Evolutionary conservation across 352 stramenopile species (phyloP), one percentile per base, ranked within the genome.

Genomic region (Phytophthora pseudosyringae): DNA sequence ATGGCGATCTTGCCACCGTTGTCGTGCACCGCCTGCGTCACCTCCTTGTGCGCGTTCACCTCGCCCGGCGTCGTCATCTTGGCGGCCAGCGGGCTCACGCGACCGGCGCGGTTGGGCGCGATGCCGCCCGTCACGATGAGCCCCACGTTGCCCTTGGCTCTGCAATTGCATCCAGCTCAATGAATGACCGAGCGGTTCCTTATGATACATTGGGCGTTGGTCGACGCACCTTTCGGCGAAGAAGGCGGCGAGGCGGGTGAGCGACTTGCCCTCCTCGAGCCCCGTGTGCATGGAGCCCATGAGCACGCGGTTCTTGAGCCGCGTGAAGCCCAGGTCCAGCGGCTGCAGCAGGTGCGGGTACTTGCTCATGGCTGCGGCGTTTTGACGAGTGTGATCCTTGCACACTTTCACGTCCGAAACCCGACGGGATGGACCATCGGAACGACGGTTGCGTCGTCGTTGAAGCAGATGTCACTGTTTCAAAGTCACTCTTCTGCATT

Each of bases 91-190:
- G 96, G 96, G 61, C 82, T 95, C 28, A 98, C 91, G 64, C 93
- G 95, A 56, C 97, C 97, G 12, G 83, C 89, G 46, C 91, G 77
- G 71, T 99, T 99, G 13, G 97, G 97, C 25, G 95, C 85, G 44
- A 99, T 95, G 48, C 89, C 88, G 26, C 86, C 86, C 3, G 96
- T 98, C 4, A 99, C 96, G 74, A 99, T 98, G 9, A 99, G 76
- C 21, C 95, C 96, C 11, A 97, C 93, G 45, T 96, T 94, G 16
- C 95, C 95, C 59, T 88, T 89, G 2, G 97, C 97, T 62, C 80
- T 89, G 51, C 13, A 57, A 25, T 54, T 54, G 47, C 40, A 46
- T 46, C 15, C 26, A 10, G n/a, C n/a, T 28, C 13, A 11, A 31
- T 11, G 31, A 11, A 11, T 35, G 10, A 35, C 1, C 10, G 31